Evolutionary conservation across 1,284 basidiomycete species (phyloP).

Genomic region (Ustilago curta): DNA sequence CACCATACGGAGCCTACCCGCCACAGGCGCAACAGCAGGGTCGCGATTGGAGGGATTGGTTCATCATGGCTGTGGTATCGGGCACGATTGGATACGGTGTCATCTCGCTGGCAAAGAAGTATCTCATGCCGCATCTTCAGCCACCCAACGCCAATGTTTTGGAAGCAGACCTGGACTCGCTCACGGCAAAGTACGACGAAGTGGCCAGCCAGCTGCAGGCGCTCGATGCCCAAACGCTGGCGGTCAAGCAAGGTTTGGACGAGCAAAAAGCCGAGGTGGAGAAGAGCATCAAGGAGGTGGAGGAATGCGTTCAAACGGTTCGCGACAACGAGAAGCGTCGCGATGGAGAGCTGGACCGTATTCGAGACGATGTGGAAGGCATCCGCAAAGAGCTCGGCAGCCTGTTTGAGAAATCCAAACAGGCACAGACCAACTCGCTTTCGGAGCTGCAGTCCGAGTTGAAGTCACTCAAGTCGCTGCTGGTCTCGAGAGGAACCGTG

Average conservation of each 20-base stretch:
- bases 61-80: slow-evolving; percentile 90
- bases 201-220: slow-evolving; percentile 79
- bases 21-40: slow-evolving; percentile 47
- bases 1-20: slow-evolving; percentile 25
- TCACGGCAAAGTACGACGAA: slow-evolving; percentile 92
- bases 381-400: slow-evolving; percentile 91
- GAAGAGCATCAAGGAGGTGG: slow-evolving; percentile 82
- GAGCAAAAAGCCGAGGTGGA: slow-evolving; percentile 84
- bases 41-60: slow-evolving; percentile 67
- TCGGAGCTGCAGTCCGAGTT: slow-evolving; percentile 91
- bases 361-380: slow-evolving; percentile 73
- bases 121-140: slow-evolving; percentile 87
- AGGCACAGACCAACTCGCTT: slow-evolving; percentile 75
- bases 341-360: slow-evolving; percentile 89
- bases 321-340: slow-evolving; percentile 82
- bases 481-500: slow-evolving; percentile 81
- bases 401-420: slow-evolving; percentile 95
- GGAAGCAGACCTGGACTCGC: slow-evolving; percentile 84
- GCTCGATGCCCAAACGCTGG: slow-evolving; percentile 81
- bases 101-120: slow-evolving; percentile 90
- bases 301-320: slow-evolving; percentile 81
- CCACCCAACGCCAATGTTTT: slow-evolving; percentile 90
- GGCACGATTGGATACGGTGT: slow-evolving; percentile 89
- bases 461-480: slow-evolving; percentile 90
- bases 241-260: slow-evolving; percentile 81